Evolutionary conservation across 257 asterid species (phyloP).

Genomic region (Penstemon barbatus): DNA sequence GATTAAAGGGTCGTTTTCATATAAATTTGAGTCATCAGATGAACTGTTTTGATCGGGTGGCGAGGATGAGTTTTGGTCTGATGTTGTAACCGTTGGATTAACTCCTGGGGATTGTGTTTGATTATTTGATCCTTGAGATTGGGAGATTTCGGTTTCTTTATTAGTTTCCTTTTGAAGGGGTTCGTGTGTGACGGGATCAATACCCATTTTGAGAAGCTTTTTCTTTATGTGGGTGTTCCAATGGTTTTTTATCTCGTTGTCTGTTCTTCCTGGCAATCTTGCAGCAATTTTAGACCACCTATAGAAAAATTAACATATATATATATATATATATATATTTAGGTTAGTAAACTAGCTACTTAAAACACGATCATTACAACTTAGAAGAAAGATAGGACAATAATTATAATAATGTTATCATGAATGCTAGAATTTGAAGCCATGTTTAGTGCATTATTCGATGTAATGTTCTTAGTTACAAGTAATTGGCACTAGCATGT

Average conservation of each 20-base stretch:
- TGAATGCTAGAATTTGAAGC: too few relatives aligned
- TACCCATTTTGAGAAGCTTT: slow-evolving; percentile 84
- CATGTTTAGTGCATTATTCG: too few relatives aligned
- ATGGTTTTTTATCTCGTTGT: slow-evolving; percentile 89
- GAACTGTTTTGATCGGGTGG: slow-evolving; percentile 53
- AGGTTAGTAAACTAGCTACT: too few relatives aligned
- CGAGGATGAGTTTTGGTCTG: slow-evolving; percentile 42
- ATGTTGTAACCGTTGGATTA: neutral
- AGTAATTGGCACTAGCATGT: neutral
- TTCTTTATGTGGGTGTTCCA: slow-evolving; percentile 98
- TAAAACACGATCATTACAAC: too few relatives aligned
- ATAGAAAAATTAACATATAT: neutral
- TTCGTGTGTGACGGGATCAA: slow-evolving; percentile 86
- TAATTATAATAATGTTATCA: too few relatives aligned
- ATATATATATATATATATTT: too few relatives aligned
- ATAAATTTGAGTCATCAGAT: slow-evolving; percentile 48
- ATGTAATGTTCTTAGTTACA: too few relatives aligned
- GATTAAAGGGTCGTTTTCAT: slow-evolving; percentile 55
- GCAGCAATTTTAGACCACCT: slow-evolving; percentile 98
- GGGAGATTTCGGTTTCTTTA: slow-evolving; percentile 28
- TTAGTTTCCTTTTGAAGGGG: slow-evolving; percentile 47
- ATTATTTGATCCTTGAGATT: slow-evolving; percentile 13
- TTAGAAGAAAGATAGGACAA: too few relatives aligned
- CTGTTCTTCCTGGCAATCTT: slow-evolving; percentile 87
- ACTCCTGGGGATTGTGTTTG: neutral